Percentiles rank a stretch among this genome's conserved stretches.
These are phyloP conservation scores for Suillus spraguei DNA, from an alignment of 768 basidiomycete genomes.

Conservation along the genomic window DNA sequence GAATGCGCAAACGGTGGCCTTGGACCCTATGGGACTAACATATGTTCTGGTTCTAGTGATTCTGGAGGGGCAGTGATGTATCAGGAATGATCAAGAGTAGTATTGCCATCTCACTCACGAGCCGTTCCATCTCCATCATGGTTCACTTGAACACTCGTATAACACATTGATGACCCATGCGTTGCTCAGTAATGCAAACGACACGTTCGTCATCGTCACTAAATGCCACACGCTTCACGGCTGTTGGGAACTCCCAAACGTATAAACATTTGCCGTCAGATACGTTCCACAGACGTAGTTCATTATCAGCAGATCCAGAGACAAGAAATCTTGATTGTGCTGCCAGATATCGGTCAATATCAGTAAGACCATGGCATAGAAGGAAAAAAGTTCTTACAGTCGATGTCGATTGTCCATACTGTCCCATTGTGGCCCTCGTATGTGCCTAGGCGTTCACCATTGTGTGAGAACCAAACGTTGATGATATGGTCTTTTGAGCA, in stretches of 20 bases:
- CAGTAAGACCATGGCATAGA: not conserved
- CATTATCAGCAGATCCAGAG: constrained; percentile 94
- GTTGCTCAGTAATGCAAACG: constrained; percentile 95
- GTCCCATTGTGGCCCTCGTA: constrained; percentile 96
- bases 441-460: constrained; percentile 96
- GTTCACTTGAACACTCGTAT: constrained; percentile 90
- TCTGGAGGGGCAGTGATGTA: constrained; percentile 47
- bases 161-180: constrained; percentile 90
- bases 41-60: constrained; percentile 67
- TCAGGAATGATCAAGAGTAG: constrained; percentile 5
- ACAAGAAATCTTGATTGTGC: constrained; percentile 86
- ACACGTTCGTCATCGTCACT: constrained; percentile 82
- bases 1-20: constrained; percentile 97
- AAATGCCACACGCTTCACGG: constrained; percentile 94
- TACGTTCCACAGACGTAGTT: constrained; percentile 88
- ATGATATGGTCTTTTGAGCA: constrained; percentile 95
- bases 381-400: constrained; percentile 62
- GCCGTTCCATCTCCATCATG: constrained; percentile 77
- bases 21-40: constrained; percentile 91
- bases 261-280: constrained; percentile 89
- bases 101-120: constrained; percentile 56
- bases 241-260: constrained; percentile 98
- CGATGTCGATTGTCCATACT: constrained; percentile 96
- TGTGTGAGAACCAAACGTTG: constrained; percentile 97
- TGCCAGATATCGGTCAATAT: constrained; percentile 25